Evolutionary conservation across 75 land plant species (phyloP).

Genomic region (Cunninghamia lanceolata): DNA sequence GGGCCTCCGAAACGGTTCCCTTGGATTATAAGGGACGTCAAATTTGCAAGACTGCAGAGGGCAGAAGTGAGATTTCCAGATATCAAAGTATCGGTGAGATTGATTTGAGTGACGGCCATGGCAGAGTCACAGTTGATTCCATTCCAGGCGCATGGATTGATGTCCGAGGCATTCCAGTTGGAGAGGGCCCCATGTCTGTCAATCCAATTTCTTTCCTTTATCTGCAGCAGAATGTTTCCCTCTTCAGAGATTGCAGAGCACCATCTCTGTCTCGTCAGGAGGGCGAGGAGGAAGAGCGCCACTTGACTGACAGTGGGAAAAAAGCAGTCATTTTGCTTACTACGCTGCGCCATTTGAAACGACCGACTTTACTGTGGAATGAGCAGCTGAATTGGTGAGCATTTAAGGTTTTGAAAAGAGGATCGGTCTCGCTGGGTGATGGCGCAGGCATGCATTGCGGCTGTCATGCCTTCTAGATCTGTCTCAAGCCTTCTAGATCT

Average conservation of each 20-base stretch:
- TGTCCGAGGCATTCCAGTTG: background rate
- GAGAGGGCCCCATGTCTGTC: background rate
- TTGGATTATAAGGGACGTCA: background rate
- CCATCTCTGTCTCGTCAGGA: background rate
- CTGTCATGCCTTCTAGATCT: too few species aligned
- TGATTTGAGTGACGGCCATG: background rate
- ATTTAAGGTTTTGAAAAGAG: too few species aligned
- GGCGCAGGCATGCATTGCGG: too few species aligned
- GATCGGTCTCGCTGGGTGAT: too few species aligned
- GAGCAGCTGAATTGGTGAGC: too few species aligned
- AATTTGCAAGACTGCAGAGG: background rate
- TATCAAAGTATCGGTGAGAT: background rate
- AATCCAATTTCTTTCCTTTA: background rate
- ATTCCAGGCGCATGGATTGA: background rate
- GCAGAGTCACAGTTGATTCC: background rate
- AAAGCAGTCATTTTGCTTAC: too few species aligned
- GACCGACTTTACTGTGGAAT: too few species aligned
- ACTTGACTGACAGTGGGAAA: background rate
- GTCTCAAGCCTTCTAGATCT: too few species aligned
- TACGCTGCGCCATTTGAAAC: too few species aligned
- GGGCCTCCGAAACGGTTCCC: too few species aligned
- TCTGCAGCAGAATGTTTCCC: background rate
- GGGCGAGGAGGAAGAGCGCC: background rate
- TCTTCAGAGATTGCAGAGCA: background rate
- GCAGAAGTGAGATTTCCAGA: background rate